Base-by-base conservation (phyloP, 345 rosid species). In the Boechera divaricarpa region DNA sequence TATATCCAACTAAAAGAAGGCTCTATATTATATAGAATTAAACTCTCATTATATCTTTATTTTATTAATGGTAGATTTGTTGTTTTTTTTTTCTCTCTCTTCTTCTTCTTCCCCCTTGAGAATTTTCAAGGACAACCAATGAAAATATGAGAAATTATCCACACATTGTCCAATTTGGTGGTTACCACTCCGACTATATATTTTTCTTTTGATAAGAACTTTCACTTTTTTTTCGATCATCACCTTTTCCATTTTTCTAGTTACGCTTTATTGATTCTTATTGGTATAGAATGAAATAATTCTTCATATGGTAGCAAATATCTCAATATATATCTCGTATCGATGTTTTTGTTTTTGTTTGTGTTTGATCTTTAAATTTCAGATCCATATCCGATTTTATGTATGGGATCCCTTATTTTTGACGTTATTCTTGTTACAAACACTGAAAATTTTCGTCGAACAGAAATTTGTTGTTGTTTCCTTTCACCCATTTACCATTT, bases 61-160 rank as follows among this genome's bases (percentile, higher is more conserved):
- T 28, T 24, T 54, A 18, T 53, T 36, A 11, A 35, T n/a, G 44
- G n/a, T 36, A 39, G 16, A 75, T 60, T 45, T 76, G n/a, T 31
- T 76, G 29, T 39, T 9, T 31, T 35, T 1, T 18, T 51, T 29
- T 38, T 38, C n/a, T 8, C 0, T 38, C 8, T 39, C 8, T 68
- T 57, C 44, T 41, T 11, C 55, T 13, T 38, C 31, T 69, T 52
- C 61, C 73, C 73, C 13, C 71, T 77, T 26, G 0, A 63, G 75
- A 45, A 77, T 54, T 77, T 70, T 63, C 45, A 77, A 63, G 38
- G 47, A 70, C 42, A 18, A 56, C 76, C 72, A 63, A 62, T 55
- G 16, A 56, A 38, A 56, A 13, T 63, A 13, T 56, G 61, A 29
- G 38, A n/a, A 67, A 18, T 63, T 71, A 64, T 71, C 72, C 72